These are phyloP conservation scores for Petunia secreta DNA, from an alignment of 257 asterid genomes.

Conservation along the genomic window DNA sequence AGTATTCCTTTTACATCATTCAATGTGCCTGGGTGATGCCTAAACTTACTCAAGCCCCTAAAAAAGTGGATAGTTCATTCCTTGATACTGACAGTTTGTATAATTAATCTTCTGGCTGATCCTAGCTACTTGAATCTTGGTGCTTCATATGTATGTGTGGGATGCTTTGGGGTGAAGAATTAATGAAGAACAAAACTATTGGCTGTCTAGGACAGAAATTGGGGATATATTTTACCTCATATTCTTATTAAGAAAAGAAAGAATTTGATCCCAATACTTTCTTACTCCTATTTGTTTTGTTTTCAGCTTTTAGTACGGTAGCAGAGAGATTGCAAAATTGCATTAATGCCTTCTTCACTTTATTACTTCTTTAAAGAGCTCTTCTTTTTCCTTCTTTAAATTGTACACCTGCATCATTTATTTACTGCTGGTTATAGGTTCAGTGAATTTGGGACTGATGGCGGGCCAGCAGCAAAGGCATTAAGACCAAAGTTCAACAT, in stretches of 20 bases:
- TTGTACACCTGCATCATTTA: not conserved
- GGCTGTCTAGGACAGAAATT: not conserved
- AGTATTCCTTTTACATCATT: not conserved
- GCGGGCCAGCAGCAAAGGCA: slow-evolving; percentile 81
- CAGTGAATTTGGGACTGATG: slow-evolving; percentile 80
- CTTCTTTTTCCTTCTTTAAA: too few species aligned
- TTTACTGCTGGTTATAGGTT: slow-evolving; percentile 49
- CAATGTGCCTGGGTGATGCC: not conserved
- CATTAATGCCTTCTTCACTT: not conserved
- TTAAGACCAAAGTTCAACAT: slow-evolving; percentile 67
- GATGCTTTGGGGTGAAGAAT: not conserved
- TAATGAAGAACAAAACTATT: not conserved
- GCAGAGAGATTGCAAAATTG: not conserved
- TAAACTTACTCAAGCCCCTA: not conserved
- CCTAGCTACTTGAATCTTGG: not conserved
- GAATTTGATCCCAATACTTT: not conserved
- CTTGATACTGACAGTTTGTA: not conserved
- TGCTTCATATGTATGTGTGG: not conserved
- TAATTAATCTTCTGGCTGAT: not conserved
- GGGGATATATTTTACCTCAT: not conserved
- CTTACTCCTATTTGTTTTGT: not conserved
- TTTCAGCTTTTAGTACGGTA: not conserved
- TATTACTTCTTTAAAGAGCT: not conserved
- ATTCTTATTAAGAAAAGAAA: not conserved
- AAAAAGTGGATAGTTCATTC: not conserved